A percentile compares a stretch with the other conserved stretches of the same genome.
These are phyloP conservation scores for Gelatoporia subvermispora DNA, from an alignment of 768 basidiomycete species.

Conservation along the genomic window DNA sequence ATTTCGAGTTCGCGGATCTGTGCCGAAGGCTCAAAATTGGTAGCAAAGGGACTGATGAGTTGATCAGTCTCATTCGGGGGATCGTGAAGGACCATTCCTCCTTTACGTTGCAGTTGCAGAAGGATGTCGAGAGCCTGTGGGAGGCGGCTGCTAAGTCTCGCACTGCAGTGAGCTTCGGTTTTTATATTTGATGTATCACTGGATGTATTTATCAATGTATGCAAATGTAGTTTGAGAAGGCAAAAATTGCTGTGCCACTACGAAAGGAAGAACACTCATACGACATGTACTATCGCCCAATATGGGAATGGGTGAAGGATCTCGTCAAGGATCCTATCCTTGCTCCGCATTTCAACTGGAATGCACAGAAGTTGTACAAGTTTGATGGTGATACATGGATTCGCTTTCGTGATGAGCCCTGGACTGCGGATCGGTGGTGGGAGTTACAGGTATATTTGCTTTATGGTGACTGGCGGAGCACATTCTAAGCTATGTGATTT, in stretches of 20 bases:
- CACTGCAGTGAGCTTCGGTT: too few relatives aligned
- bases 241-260: too few relatives aligned
- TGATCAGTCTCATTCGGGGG: too few relatives aligned
- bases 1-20: slow-evolving; percentile 14
- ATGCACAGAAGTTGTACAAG: slow-evolving; percentile 7
- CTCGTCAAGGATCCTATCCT: slow-evolving; percentile 3
- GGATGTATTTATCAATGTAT: too few relatives aligned
- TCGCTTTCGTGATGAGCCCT: slow-evolving; percentile 12
- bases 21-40: background rate
- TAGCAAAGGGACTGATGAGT: background rate
- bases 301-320: slow-evolving; percentile 11
- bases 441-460: slow-evolving; percentile 13
- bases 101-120: background rate
- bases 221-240: too few relatives aligned
- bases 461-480: background rate
- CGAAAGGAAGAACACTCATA: too few relatives aligned
- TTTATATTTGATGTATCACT: too few relatives aligned
- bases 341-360: slow-evolving; percentile 7
- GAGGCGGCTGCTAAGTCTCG: too few relatives aligned
- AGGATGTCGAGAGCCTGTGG: too few relatives aligned
- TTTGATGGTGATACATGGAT: slow-evolving; percentile 7
- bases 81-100: too few relatives aligned
- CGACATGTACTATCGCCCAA: too few relatives aligned
- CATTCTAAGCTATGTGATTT: background rate
- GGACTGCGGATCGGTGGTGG: slow-evolving; percentile 8